Conservation (phyloP, 345 rosid genomes). For the Citrus inodora region DNA sequence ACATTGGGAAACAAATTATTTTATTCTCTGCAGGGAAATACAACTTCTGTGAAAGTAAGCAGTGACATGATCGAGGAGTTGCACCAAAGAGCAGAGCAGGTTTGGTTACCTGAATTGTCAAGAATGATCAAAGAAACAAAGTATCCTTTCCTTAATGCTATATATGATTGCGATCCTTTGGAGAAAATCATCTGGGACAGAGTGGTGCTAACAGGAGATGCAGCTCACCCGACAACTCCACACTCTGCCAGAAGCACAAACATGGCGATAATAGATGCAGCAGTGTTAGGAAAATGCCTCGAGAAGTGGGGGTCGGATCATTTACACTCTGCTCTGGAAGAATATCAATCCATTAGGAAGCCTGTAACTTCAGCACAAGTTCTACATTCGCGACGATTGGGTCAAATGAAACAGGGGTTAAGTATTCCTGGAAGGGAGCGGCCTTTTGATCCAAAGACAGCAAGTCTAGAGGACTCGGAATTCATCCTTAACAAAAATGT, state of each 20-base stretch:
- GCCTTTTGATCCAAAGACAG: constrained; percentile 31
- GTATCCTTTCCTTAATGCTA: constrained; percentile 65
- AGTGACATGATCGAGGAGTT: constrained; percentile 47
- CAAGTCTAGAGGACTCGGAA: constrained; percentile 28
- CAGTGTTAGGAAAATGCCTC: constrained; percentile 57
- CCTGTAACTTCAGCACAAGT: constrained; percentile 63
- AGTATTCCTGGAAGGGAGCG: constrained; percentile 23
- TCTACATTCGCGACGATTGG: constrained; percentile 46
- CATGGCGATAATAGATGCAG: constrained; percentile 71
- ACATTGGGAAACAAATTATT: too few species aligned
- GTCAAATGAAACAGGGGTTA: constrained; percentile 62
- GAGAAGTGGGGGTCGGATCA: constrained; percentile 40
- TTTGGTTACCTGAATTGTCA: constrained; percentile 62
- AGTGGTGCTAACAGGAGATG: constrained; percentile 41
- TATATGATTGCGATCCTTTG: constrained; percentile 70
- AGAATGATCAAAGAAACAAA: constrained; percentile 54
- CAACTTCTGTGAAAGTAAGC: constrained; percentile 61
- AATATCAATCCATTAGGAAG: constrained; percentile 55
- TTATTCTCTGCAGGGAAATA: constrained; percentile 37
- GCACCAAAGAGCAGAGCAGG: constrained; percentile 56
- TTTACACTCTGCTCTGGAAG: constrained; percentile 47
- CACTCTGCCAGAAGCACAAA: constrained; percentile 71
- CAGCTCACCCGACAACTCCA: constrained; percentile 81
- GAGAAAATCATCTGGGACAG: constrained; percentile 39
- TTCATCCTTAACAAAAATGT: constrained; percentile 40